Percentiles rank a stretch among this genome's conserved stretches.
Conservation (phyloP, 352 stramenopile genomes). For the Phytophthora sp. region DNA sequence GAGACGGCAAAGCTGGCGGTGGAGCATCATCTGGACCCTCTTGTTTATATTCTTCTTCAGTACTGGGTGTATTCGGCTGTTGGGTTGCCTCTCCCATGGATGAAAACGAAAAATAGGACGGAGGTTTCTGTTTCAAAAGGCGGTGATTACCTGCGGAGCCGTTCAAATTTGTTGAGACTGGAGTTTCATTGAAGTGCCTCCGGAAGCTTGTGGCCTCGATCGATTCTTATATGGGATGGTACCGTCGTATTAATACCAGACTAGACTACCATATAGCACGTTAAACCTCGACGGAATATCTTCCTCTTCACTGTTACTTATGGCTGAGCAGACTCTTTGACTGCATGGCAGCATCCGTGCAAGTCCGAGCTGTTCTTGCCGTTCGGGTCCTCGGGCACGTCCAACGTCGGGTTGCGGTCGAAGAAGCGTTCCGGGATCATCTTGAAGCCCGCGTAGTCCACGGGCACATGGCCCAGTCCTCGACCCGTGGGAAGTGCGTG, state of each 20-base stretch:
- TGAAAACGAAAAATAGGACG: neutral
- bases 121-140: too few relatives aligned
- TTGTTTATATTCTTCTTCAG: too few relatives aligned
- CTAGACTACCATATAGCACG: neutral
- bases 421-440: slow-evolving; percentile 74
- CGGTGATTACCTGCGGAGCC: too few relatives aligned
- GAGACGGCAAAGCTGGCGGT: too few relatives aligned
- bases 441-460: slow-evolving; percentile 73
- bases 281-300: neutral
- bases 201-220: too few relatives aligned
- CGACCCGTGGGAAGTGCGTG: slow-evolving; percentile 64
- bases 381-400: slow-evolving; percentile 48
- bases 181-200: too few relatives aligned
- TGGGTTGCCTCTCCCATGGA: too few relatives aligned
- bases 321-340: slow-evolving; percentile 13
- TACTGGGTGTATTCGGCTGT: too few relatives aligned
- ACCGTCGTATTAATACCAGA: too few relatives aligned
- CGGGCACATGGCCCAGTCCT: slow-evolving; percentile 80
- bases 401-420: slow-evolving; percentile 56
- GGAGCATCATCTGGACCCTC: too few relatives aligned
- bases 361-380: slow-evolving; percentile 43
- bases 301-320: slow-evolving; percentile 11
- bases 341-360: slow-evolving; percentile 30
- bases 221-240: too few relatives aligned
- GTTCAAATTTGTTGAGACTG: too few relatives aligned